Evolutionary conservation across 2,329 filamentous ascomycete genomes (phyloP).

Genomic region (Trichoderma oligosporum): DNA sequence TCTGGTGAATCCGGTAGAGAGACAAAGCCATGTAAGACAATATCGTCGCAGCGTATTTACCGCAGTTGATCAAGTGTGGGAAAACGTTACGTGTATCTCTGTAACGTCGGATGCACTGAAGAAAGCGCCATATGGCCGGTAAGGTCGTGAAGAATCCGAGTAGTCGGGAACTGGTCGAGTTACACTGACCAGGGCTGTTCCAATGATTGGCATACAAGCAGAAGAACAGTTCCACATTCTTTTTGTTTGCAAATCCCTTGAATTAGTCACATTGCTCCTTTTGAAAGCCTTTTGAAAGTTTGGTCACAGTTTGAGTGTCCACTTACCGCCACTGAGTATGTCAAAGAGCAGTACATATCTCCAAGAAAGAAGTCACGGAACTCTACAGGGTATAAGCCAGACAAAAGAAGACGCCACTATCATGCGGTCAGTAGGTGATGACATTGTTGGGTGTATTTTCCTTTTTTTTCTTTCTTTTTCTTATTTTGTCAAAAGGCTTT

Average conservation of each 20-base stretch:
- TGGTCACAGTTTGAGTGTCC: neutral
- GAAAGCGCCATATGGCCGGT: conserved; percentile 82
- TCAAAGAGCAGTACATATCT: conserved; percentile 95
- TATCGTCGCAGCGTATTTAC: conserved; percentile 86
- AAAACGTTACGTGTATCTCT: conserved; percentile 81
- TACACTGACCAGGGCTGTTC: conserved; percentile 71
- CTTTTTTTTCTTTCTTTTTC: no score
- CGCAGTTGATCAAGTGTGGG: conserved; percentile 87
- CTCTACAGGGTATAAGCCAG: conserved; percentile 87
- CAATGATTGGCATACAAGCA: conserved; percentile 83
- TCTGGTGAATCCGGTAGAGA: conserved; percentile 72
- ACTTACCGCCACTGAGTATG: conserved; percentile 81
- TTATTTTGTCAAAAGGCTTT: no score
- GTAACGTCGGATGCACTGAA: conserved; percentile 90
- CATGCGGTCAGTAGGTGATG: conserved; percentile 19
- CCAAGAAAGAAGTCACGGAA: conserved; percentile 97
- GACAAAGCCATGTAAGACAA: conserved; percentile 73
- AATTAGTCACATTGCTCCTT: no score
- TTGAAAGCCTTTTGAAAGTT: neutral
- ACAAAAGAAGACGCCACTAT: conserved; percentile 78
- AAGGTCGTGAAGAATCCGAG: conserved; percentile 81
- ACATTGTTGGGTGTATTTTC: neutral
- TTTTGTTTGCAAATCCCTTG: neutral
- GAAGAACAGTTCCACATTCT: conserved; percentile 92
- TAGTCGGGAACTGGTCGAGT: conserved; percentile 76